Conservation (phyloP, 306 rosid genomes). For the Rosa chinensis region DNA sequence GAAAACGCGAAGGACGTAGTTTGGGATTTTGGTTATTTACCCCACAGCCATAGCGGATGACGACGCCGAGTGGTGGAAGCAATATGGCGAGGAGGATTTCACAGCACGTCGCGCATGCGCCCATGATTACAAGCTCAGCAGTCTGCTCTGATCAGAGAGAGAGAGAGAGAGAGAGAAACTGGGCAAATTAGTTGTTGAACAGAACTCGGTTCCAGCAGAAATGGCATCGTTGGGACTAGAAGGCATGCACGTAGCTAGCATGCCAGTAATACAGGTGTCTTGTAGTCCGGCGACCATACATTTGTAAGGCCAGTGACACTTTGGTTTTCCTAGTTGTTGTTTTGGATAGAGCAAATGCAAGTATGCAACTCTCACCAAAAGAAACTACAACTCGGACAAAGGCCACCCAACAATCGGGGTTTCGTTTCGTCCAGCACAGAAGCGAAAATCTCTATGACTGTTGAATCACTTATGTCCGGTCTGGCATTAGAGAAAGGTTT, state of each 20-base stretch:
- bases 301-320: not conserved
- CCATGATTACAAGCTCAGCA: conserved; percentile 12
- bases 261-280: conserved; percentile 5
- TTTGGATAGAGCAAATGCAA: not conserved
- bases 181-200: not conserved
- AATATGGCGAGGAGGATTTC: conserved; percentile 36
- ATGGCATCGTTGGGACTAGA: not conserved
- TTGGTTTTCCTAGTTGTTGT: not conserved
- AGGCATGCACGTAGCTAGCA: conserved; percentile 1
- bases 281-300: not conserved
- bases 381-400: not conserved
- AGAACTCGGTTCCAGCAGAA: not conserved
- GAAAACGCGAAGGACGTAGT: not conserved
- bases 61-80: conserved; percentile 43
- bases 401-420: not conserved
- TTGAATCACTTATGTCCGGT: too few relatives aligned
- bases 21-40: not conserved
- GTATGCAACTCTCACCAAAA: not conserved
- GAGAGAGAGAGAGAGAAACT: not conserved
- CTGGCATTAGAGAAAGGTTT: too few relatives aligned
- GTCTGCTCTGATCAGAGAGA: not conserved
- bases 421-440: too few relatives aligned
- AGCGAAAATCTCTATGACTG: too few relatives aligned
- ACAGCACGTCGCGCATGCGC: conserved; percentile 25
- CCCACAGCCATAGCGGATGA: conserved; percentile 38